Base-by-base conservation (phyloP, 2,329 filamentous ascomycete species). In the Aspergillus sclerotialis region DNA sequence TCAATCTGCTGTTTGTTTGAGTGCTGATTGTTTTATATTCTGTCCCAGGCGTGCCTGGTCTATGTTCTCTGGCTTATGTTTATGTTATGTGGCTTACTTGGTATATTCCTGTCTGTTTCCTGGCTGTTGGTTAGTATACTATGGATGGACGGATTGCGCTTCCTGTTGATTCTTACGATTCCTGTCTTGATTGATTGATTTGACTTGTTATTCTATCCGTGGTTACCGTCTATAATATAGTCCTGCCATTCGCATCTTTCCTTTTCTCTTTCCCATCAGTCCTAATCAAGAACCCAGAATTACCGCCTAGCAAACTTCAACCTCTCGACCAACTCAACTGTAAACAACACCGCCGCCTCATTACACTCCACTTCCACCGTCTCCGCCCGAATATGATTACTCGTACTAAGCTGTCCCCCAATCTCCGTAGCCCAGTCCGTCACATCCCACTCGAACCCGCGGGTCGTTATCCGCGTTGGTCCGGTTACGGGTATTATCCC, bases 381-480 rank as follows among this genome's bases (percentile, higher is more conserved):
- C 4, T 77, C 70, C 32, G 72, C 68, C 4, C 73, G 75, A 16
- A 89, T 75, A 50, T 87, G 82, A 60, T 92, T 92, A 60, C 84
- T 92, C 37, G 85, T 90, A 56, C 84, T 89, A 39, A 90, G 53
- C 45, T 74, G 72, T 0, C 78, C 80, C 6, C 84, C 83, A 55
- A 92, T 83, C 50, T 75, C 70, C 1, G 84, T 94, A 45, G 74
- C 64, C 88, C 90, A 94, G 40, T 86, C 69, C 39, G 70, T 56
- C 1, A 98, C 84, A 61, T 98, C 88, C 92, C 92, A 98, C 56
- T 94, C 81, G 13, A 96, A 67, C 0, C 92, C 92, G 10, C 69
- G 64, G 0, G 86, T 93, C 6, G 78, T 82, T 48, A 98, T 87
- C n/a, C 72, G 60, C 30, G 84, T 82, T 3, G 80, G 76, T n/a